phyloP scores from a whole-genome alignment of 2,329 filamentous ascomycete genomes.

The Curvularia hawaiiensis region DNA sequence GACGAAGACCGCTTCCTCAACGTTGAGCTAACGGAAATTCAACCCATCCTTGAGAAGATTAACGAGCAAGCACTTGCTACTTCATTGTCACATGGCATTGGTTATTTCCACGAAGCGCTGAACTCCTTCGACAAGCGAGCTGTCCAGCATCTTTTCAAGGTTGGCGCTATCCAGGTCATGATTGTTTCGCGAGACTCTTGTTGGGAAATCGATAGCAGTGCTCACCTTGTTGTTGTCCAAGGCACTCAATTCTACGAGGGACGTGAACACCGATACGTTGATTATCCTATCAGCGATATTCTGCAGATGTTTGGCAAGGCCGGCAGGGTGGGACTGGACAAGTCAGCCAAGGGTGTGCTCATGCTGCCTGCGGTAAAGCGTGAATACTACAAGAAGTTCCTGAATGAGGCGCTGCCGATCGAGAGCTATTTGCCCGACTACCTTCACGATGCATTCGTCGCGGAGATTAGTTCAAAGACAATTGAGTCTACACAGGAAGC shows the following conservation, averaged over 20 bases:
- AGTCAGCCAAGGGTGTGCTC: constrained; percentile 84
- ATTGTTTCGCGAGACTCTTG: constrained; percentile 85
- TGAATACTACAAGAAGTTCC: constrained; percentile 98
- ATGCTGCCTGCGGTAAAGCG: constrained; percentile 96
- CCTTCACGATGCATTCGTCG: constrained; percentile 94
- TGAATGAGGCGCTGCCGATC: constrained; percentile 93
- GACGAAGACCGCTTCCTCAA: constrained; percentile 94
- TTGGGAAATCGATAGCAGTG: constrained; percentile 89
- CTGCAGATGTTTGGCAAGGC: constrained; percentile 98
- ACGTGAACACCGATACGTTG: constrained; percentile 93
- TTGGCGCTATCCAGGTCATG: constrained; percentile 87
- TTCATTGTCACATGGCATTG: constrained; percentile 89
- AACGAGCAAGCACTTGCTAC: constrained; percentile 88
- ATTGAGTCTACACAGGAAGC: constrained; percentile 95
- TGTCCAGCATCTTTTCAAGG: constrained; percentile 87
- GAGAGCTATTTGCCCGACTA: constrained; percentile 93
- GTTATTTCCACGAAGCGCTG: constrained; percentile 95
- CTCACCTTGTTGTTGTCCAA: constrained; percentile 94
- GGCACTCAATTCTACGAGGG: constrained; percentile 98
- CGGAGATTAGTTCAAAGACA: constrained; percentile 94
- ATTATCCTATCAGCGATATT: constrained; percentile 92
- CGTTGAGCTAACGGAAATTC: constrained; percentile 79
- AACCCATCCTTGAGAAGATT: constrained; percentile 79
- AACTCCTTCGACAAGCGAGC: constrained; percentile 89
- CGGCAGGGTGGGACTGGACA: constrained; percentile 77